A percentile compares a stretch with the other conserved stretches of the same genome.
Conservation (phyloP, 2,329 filamentous ascomycete genomes). For the Arthroderma sp. region DNA sequence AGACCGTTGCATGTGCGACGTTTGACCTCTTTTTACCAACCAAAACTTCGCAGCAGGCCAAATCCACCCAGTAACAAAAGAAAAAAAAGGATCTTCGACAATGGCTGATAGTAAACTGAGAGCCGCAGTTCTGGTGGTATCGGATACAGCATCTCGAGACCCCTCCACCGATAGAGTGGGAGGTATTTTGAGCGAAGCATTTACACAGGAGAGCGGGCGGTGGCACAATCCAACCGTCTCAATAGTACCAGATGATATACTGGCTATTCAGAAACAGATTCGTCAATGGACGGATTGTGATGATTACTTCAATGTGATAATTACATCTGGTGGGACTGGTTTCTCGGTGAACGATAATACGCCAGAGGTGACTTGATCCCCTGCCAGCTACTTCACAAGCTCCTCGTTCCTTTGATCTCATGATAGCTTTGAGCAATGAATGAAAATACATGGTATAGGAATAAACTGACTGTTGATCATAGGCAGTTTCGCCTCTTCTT, state of each 20-base stretch:
- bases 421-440: neutral
- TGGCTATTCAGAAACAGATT: slow-evolving; percentile 62
- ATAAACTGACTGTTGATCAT: slow-evolving; percentile 9
- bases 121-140: slow-evolving; percentile 72
- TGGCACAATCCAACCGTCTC: slow-evolving; percentile 58
- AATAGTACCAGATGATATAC: slow-evolving; percentile 67
- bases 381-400: neutral
- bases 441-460: too few species aligned
- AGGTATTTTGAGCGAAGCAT: slow-evolving; percentile 52
- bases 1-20: too few species aligned
- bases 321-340: slow-evolving; percentile 86
- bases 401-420: neutral
- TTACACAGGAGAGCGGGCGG: slow-evolving; percentile 50
- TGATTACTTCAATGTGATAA: slow-evolving; percentile 54
- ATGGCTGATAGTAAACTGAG: slow-evolving; percentile 38
- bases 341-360: slow-evolving; percentile 78
- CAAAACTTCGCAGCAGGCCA: too few species aligned
- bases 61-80: neutral
- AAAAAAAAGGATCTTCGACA: slow-evolving; percentile 2
- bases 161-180: slow-evolving; percentile 65
- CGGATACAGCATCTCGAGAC: slow-evolving; percentile 74
- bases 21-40: too few species aligned
- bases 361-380: slow-evolving; percentile 55
- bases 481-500: slow-evolving; percentile 68
- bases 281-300: slow-evolving; percentile 58